phyloP scores from a whole-genome alignment of 129 eudicot species.

The Flaveria linearis region DNA sequence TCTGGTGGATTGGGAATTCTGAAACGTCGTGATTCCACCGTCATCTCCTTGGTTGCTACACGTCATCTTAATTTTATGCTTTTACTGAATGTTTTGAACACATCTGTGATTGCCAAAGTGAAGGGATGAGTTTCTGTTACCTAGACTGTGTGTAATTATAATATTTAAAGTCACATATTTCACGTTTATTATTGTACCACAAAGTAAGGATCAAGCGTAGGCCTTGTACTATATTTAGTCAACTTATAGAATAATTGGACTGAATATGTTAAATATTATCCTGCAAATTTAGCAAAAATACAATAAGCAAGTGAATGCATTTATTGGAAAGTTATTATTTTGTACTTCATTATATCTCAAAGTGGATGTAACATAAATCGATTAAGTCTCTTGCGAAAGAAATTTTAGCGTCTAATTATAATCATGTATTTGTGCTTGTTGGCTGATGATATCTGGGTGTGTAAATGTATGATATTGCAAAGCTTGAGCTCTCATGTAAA shows the following conservation, averaged over 20 bases:
- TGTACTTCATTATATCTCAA: background rate
- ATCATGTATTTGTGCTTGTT: background rate
- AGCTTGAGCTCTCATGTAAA: background rate
- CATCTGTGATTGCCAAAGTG: background rate
- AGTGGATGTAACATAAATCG: background rate
- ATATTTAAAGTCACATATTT: too few species aligned
- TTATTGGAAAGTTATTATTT: background rate
- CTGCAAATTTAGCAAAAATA: background rate
- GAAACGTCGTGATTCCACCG: background rate
- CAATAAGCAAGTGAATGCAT: background rate
- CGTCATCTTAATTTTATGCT: background rate
- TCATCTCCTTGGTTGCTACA: background rate
- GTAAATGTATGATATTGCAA: background rate
- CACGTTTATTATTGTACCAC: background rate
- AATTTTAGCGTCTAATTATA: background rate
- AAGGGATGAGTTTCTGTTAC: too few species aligned
- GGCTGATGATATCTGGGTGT: constrained; percentile 1
- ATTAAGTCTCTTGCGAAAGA: background rate
- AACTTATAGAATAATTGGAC: background rate
- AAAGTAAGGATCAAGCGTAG: background rate
- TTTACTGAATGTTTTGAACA: background rate
- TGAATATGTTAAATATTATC: background rate
- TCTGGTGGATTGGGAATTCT: background rate
- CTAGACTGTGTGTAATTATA: too few species aligned
- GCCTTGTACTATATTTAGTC: constrained; percentile 2